phyloP scores from a whole-genome alignment of 176 grass and related monocot species.

The Zizania latifolia region DNA sequence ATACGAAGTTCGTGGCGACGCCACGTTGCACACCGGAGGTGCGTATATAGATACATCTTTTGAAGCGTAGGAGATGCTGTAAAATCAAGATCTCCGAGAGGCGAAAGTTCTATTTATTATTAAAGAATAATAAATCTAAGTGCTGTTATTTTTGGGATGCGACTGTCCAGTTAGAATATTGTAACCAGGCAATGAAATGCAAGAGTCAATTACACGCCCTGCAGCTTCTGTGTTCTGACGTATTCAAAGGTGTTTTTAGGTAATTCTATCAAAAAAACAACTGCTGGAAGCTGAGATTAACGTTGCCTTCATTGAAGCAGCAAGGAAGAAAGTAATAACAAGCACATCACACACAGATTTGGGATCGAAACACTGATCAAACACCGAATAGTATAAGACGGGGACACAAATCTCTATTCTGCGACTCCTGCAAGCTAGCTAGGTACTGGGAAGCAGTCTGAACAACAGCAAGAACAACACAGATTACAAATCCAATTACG shows the following conservation, averaged over 20 bases:
- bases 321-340: not conserved
- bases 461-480: slow-evolving; percentile 21
- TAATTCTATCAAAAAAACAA: too few species aligned
- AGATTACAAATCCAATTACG: slow-evolving; percentile 31
- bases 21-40: too few species aligned
- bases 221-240: not conserved
- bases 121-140: not conserved
- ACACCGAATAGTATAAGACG: not conserved
- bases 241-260: too few species aligned
- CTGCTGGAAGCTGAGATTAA: not conserved
- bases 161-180: too few species aligned
- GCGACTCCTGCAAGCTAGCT: slow-evolving; percentile 3
- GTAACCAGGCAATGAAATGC: not conserved
- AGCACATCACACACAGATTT: slow-evolving; percentile 14
- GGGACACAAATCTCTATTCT: slow-evolving; percentile 29
- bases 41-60: too few species aligned
- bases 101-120: too few species aligned
- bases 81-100: too few species aligned
- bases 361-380: slow-evolving; percentile 13
- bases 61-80: too few species aligned
- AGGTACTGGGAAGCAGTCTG: slow-evolving; percentile 12
- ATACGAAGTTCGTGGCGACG: too few species aligned
- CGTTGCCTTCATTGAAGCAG: not conserved
- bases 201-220: not conserved
- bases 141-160: not conserved